phyloP scores from a whole-genome alignment of 1,139 yeast genomes.

The Nadsonia starkeyi-henricii region DNA sequence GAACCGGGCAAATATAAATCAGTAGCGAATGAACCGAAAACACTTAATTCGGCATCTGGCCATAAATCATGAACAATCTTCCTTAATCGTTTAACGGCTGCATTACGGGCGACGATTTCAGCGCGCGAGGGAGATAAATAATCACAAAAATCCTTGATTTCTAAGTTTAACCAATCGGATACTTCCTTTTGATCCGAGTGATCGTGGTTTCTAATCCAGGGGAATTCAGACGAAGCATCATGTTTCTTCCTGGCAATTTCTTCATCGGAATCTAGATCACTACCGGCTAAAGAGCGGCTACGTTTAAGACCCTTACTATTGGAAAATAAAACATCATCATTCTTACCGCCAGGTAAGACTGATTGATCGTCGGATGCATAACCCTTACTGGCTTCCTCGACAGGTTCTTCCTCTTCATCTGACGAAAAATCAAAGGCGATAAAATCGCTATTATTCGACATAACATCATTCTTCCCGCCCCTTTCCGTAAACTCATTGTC shows the following conservation, averaged over 20 bases:
- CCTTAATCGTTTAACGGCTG: constrained; percentile 49
- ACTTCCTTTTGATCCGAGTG: constrained; percentile 63
- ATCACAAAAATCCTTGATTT: constrained; percentile 72
- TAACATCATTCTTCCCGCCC: background rate
- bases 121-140: constrained; percentile 75
- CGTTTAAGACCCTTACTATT: background rate
- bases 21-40: constrained; percentile 93
- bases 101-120: constrained; percentile 60
- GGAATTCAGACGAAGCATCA: constrained; percentile 29
- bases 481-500: background rate
- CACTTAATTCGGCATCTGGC: constrained; percentile 72
- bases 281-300: background rate
- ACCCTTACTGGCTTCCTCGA: background rate
- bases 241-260: background rate
- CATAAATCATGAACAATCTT: constrained; percentile 46
- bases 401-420: background rate
- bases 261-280: background rate
- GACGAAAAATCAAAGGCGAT: background rate
- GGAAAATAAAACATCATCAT: background rate
- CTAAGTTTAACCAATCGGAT: constrained; percentile 79
- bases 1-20: constrained; percentile 91
- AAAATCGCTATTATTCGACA: background rate
- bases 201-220: constrained; percentile 71
- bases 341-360: background rate
- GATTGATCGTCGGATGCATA: background rate